Evolutionary conservation across 2,329 filamentous ascomycete genomes (phyloP).

Genomic region (Botrytis hyacinthi): DNA sequence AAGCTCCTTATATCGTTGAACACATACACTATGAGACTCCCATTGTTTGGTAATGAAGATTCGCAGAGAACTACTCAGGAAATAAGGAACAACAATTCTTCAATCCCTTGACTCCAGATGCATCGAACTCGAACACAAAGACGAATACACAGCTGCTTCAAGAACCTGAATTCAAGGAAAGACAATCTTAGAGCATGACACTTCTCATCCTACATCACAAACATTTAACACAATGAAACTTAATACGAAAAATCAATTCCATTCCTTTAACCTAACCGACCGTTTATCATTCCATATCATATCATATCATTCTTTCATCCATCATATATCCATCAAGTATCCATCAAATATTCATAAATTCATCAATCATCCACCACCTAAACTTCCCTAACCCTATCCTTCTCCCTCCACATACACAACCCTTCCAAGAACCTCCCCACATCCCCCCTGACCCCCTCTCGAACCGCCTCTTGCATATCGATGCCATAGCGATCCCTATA

Average conservation of each 20-base stretch:
- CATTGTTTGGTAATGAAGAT: no score
- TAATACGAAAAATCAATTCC: neutral
- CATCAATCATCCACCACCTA: neutral
- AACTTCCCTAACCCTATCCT: constrained; percentile 55
- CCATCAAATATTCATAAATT: neutral
- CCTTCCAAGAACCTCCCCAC: constrained; percentile 75
- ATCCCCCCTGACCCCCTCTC: constrained; percentile 71
- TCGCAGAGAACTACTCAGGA: no score
- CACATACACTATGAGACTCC: neutral
- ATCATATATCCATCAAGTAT: neutral
- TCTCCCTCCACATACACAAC: constrained; percentile 62
- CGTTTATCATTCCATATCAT: neutral
- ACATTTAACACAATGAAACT: no score
- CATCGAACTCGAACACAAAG: no score
- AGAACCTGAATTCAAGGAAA: no score
- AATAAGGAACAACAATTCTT: no score
- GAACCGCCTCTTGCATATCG: constrained; percentile 74
- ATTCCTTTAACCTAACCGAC: neutral
- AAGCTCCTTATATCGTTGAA: neutral
- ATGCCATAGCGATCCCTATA: constrained; percentile 75
- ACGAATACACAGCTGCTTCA: no score
- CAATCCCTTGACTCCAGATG: no score
- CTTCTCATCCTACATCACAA: no score
- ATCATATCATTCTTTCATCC: neutral
- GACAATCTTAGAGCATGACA: no score